Conservation (phyloP, 139 green algal genomes). For the Penium margaritaceum region DNA sequence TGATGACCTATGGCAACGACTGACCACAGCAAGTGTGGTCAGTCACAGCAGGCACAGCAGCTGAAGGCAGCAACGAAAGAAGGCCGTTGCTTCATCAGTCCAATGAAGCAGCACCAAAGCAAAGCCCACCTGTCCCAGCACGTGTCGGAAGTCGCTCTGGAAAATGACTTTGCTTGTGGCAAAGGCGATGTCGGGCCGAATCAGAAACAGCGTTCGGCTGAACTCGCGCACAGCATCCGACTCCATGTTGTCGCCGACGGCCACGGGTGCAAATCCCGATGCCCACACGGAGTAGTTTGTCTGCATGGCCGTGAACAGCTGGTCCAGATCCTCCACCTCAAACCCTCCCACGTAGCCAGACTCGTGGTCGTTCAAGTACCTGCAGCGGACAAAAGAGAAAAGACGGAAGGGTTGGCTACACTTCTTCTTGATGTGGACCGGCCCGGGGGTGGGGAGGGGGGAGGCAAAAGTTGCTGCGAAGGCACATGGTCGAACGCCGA, state of each 20-base stretch:
- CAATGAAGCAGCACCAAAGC: background rate
- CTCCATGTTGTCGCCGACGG: constrained; percentile 7
- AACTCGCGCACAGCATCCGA: constrained; percentile 15
- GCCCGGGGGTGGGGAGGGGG: too few species aligned
- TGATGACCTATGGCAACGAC: background rate
- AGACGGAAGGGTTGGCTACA: too few species aligned
- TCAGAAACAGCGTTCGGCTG: constrained; percentile 14
- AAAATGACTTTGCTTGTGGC: constrained; percentile 20
- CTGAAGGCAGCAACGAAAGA: too few species aligned
- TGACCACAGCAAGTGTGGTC: background rate
- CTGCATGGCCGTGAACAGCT: constrained; percentile 21
- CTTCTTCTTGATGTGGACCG: too few species aligned
- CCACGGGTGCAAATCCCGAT: constrained; percentile 10
- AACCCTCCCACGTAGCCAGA: constrained; percentile 20
- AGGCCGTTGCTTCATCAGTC: too few species aligned
- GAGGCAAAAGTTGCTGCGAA: too few species aligned
- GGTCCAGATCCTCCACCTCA: constrained; percentile 2
- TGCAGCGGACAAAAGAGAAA: too few species aligned
- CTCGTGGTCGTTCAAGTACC: background rate
- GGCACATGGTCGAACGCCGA: too few species aligned
- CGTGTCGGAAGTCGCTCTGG: background rate
- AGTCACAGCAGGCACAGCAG: background rate
- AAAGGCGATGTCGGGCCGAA: constrained; percentile 26
- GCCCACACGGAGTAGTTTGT: constrained; percentile 11
- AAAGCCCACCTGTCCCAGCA: background rate